A percentile compares a stretch with the other conserved stretches of the same genome.
Conservation (phyloP, 352 stramenopile species). For the Globisporangium emineosum region DNA sequence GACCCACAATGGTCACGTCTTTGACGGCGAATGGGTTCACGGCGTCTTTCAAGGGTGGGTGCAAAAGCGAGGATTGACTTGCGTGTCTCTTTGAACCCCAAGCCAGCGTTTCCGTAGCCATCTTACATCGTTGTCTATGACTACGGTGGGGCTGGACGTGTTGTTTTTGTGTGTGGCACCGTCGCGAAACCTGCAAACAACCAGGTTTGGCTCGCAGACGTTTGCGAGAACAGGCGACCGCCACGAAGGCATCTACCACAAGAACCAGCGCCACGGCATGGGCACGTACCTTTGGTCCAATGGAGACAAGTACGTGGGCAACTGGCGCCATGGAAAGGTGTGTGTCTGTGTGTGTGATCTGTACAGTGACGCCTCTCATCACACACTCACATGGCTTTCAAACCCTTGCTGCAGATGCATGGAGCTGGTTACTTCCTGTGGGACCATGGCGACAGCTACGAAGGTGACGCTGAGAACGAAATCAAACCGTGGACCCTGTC, state of each 20-base stretch:
- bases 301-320: constrained; percentile 86
- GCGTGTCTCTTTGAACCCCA: background rate
- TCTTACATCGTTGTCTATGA: constrained; percentile 4
- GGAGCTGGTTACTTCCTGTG: constrained; percentile 68
- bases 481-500: background rate
- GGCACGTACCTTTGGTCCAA: constrained; percentile 88
- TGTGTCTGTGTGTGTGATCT: background rate
- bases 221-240: constrained; percentile 81
- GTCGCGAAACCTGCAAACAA: background rate
- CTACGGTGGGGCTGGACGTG: constrained; percentile 2
- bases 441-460: constrained; percentile 73
- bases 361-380: background rate
- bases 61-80: constrained; percentile 4
- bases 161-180: constrained; percentile 1
- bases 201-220: constrained; percentile 79
- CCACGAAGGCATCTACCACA: constrained; percentile 86
- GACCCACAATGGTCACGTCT: constrained; percentile 56
- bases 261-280: constrained; percentile 78
- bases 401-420: constrained; percentile 51
- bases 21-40: constrained; percentile 80
- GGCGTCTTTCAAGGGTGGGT: constrained; percentile 82
- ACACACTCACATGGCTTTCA: background rate
- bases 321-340: constrained; percentile 80
- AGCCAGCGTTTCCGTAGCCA: background rate
- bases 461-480: constrained; percentile 36